phyloP scores from a whole-genome alignment of 352 stramenopile genomes.

The Halophytophthora batemanensis region DNA sequence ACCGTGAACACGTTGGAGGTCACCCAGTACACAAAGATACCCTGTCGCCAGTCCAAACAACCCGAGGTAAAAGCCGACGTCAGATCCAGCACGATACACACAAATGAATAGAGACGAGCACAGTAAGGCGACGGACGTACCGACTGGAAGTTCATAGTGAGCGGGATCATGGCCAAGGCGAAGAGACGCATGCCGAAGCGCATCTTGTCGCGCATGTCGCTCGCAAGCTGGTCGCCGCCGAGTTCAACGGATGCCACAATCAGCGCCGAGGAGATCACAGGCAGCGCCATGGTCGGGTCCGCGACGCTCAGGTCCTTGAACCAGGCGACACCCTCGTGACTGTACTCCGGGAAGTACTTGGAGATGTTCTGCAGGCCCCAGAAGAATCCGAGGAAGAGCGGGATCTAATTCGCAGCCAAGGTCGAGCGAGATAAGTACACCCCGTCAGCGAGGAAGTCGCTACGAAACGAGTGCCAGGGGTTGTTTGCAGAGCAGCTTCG shows the following conservation, averaged over 20 bases:
- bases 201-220: slow-evolving; percentile 66
- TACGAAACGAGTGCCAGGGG: too few relatives aligned
- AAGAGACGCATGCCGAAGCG: slow-evolving; percentile 80
- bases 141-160: slow-evolving; percentile 84
- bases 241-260: slow-evolving; percentile 80
- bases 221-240: slow-evolving; percentile 55
- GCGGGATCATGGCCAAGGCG: slow-evolving; percentile 62
- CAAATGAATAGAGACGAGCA: background rate
- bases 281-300: slow-evolving; percentile 74
- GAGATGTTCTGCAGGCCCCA: slow-evolving; percentile 78
- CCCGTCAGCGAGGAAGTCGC: background rate
- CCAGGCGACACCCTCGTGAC: slow-evolving; percentile 76
- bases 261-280: slow-evolving; percentile 72
- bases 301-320: slow-evolving; percentile 72
- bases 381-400: slow-evolving; percentile 84
- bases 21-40: slow-evolving; percentile 87
- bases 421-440: background rate
- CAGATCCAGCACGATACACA: background rate
- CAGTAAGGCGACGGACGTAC: slow-evolving; percentile 22
- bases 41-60: slow-evolving; percentile 26
- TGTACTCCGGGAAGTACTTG: slow-evolving; percentile 80
- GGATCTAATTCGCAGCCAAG: slow-evolving; percentile 40
- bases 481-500: too few relatives aligned
- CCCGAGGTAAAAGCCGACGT: too few relatives aligned
- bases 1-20: slow-evolving; percentile 82